Evolutionary conservation across 2,329 filamentous ascomycete species (phyloP).

Genomic region (Davidsoniella eucalypti): DNA sequence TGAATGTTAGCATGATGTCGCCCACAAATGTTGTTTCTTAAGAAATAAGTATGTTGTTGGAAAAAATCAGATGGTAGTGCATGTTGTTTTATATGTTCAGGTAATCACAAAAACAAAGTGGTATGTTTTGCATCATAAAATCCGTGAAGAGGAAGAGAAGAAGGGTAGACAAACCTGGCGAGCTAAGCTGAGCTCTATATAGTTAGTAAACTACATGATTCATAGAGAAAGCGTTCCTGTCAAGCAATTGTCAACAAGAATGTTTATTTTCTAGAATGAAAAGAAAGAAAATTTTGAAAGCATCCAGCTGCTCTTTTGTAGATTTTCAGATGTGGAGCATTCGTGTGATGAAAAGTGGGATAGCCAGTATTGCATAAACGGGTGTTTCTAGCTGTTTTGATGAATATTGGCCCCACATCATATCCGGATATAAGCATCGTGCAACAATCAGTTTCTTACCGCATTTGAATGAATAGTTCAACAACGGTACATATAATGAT

Average conservation of each 20-base stretch:
- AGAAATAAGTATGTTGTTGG: neutral
- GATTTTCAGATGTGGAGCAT: conserved; percentile 6
- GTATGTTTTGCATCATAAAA: conserved; percentile 13
- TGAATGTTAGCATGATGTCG: too few relatives aligned
- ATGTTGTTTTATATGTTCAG: conserved; percentile 40
- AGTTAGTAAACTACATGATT: neutral
- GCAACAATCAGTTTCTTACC: neutral
- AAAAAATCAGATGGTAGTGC: conserved; percentile 55
- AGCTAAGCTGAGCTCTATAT: neutral
- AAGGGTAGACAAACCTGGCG: neutral
- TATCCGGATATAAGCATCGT: neutral
- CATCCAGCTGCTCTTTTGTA: conserved; percentile 7
- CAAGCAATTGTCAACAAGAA: neutral
- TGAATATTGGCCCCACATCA: neutral
- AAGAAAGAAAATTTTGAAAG: neutral
- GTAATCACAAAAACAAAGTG: conserved; percentile 13
- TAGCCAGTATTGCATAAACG: neutral
- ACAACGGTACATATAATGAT: too few relatives aligned
- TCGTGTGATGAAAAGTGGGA: conserved; percentile 6
- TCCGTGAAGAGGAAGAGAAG: neutral
- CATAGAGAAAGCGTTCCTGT: neutral
- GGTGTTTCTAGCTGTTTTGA: neutral
- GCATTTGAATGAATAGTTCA: neutral
- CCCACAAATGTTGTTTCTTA: too few relatives aligned
- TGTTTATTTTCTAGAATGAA: neutral